Evolutionary conservation across 495 filamentous ascomycete species (phyloP).

Genomic region (Trichoderma orchidacearum): DNA sequence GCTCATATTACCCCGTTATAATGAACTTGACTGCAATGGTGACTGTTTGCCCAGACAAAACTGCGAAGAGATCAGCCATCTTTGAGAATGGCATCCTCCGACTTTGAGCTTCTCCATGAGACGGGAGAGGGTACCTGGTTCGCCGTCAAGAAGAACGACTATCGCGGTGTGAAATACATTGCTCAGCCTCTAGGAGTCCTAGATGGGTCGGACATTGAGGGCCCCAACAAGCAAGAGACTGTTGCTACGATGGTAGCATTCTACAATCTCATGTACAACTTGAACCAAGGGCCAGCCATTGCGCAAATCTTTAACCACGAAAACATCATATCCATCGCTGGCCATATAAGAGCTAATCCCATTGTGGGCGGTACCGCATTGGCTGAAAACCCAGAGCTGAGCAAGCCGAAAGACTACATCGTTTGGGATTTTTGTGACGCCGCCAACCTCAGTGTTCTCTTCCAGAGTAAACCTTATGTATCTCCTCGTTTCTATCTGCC

Average conservation of each 20-base stretch:
- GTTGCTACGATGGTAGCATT: not conserved
- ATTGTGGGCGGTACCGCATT: too few relatives aligned
- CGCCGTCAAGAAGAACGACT: not conserved
- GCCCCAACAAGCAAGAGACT: not conserved
- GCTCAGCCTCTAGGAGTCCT: not conserved
- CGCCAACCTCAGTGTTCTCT: conserved; percentile 11
- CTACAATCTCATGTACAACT: not conserved
- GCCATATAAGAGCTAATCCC: not conserved
- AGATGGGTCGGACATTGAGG: not conserved
- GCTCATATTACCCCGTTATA: too few relatives aligned
- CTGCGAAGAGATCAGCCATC: too few relatives aligned
- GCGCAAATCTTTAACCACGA: conserved; percentile 25
- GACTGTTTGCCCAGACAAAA: too few relatives aligned
- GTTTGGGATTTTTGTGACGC: conserved; percentile 29
- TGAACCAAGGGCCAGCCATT: not conserved
- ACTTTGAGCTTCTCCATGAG: not conserved
- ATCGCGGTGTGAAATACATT: not conserved
- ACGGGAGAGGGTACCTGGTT: not conserved
- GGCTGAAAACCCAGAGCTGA: not conserved
- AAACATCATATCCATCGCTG: conserved; percentile 22
- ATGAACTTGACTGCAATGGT: too few relatives aligned
- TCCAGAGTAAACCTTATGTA: not conserved
- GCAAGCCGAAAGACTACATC: conserved; percentile 4
- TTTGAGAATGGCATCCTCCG: not conserved
- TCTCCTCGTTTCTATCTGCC: conserved; percentile 9